Base-by-base conservation (phyloP, 768 basidiomycete species). In the Amanita pseudoporphyria region DNA sequence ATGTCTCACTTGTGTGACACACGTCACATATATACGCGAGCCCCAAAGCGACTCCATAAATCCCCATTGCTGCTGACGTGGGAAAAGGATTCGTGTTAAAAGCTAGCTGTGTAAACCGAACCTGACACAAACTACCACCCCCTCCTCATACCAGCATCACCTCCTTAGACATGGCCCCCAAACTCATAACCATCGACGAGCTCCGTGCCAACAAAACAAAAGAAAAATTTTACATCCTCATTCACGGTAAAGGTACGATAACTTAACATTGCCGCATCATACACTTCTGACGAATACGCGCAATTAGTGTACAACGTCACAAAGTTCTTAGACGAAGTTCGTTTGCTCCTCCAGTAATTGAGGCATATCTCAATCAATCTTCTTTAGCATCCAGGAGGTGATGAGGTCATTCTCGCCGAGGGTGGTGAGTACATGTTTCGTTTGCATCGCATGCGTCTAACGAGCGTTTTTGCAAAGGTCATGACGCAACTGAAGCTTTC, bases 401-500 rank as follows among this genome's bases (percentile, higher is more conserved):
- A 98, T 71, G 96, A 99, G 72, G 95, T 99, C 49, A 79, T 99
- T 54, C 67, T 97, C 46, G 85, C 88, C 52, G 96, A 99, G 71
- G 84, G 81, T 62, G 88, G 89, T 84, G 68, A 62, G 86, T 74
- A 62, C 66, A 53, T 55, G 49, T 16, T 21, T 53, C 52, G 51
- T 19, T 45, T 28, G 46, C 41, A 19, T 55, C 33, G 45, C 44
- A 43, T 41, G 26, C 37, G 32, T 36, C 45, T 52, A 19, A 35
- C 49, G 24, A 19, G 13, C 40, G 28, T 28, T 38, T 45, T 33
- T 55, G 9, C 54, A 16, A 28, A 94, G 92, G 88, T 58, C 84
- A 87, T 64, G 93, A 98, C 64, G 94, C 95, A 19, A 94, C 95
- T 30, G 96, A 97, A 61, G 92, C 96, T 5, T 99, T 99, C 61